Evolutionary conservation across 805 yeast genomes (phyloP).

Genomic region (Suhomyces vadensis): DNA sequence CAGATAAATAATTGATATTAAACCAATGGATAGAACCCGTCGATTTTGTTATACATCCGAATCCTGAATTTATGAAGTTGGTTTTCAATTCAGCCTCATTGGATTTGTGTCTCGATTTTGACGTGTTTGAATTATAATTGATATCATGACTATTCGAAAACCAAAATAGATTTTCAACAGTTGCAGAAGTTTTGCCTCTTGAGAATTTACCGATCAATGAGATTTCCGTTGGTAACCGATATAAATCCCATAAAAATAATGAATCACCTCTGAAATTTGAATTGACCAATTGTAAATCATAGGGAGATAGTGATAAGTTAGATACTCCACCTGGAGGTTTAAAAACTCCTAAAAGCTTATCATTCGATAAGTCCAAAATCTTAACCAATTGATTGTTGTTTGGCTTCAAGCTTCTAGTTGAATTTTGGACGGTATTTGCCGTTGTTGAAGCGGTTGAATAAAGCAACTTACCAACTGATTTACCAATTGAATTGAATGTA

Average conservation of each 20-base stretch:
- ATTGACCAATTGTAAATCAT: slow-evolving; percentile 56
- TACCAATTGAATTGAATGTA: slow-evolving; percentile 32
- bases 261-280: slow-evolving; percentile 60
- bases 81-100: slow-evolving; percentile 10
- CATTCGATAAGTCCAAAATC: slow-evolving; percentile 48
- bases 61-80: slow-evolving; percentile 36
- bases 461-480: slow-evolving; percentile 32
- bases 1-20: slow-evolving; percentile 43
- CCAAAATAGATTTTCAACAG: slow-evolving; percentile 56
- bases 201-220: slow-evolving; percentile 56
- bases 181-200: slow-evolving; percentile 64
- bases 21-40: slow-evolving; percentile 68
- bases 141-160: slow-evolving; percentile 33
- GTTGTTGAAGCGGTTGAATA: slow-evolving; percentile 36
- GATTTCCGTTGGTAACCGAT: slow-evolving; percentile 51
- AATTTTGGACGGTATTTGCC: slow-evolving; percentile 24
- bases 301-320: slow-evolving; percentile 58
- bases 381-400: slow-evolving; percentile 42
- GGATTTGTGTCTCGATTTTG: not conserved
- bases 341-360: slow-evolving; percentile 43
- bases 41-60: slow-evolving; percentile 53
- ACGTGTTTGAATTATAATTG: not conserved
- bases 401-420: slow-evolving; percentile 21
- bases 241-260: slow-evolving; percentile 63
- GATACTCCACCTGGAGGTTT: slow-evolving; percentile 66